Percentiles rank a stretch among this genome's conserved stretches.
These are phyloP conservation scores for Venturia nashicola DNA, from an alignment of 2,329 filamentous ascomycete species.

Conservation along the genomic window DNA sequence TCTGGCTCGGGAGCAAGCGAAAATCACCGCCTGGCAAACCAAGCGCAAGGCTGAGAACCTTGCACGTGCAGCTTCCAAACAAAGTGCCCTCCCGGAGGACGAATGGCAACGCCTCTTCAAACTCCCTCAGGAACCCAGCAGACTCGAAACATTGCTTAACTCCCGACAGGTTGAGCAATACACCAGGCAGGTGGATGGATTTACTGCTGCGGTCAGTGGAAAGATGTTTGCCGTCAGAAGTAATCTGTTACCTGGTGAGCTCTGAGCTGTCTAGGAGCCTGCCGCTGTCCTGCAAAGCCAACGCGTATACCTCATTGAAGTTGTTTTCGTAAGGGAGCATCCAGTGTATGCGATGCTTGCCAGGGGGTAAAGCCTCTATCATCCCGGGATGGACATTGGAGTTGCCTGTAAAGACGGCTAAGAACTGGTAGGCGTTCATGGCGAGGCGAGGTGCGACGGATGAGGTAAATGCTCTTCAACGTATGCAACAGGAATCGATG, in stretches of 20 bases:
- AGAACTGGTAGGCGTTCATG: background rate
- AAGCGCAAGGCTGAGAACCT: conserved; percentile 97
- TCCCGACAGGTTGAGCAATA: conserved; percentile 96
- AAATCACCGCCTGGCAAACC: conserved; percentile 91
- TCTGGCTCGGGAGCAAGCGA: conserved; percentile 83
- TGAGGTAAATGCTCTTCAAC: background rate
- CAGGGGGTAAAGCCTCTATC: background rate
- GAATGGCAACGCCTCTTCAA: conserved; percentile 99
- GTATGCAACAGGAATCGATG: background rate
- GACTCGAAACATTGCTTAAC: conserved; percentile 88
- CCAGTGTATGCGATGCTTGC: background rate
- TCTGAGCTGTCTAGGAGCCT: background rate
- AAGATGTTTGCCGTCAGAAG: conserved; percentile 97
- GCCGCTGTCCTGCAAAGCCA: background rate
- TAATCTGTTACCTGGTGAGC: conserved; percentile 44
- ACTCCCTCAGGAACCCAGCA: conserved; percentile 85
- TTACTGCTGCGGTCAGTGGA: conserved; percentile 77
- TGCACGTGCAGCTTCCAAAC: conserved; percentile 72
- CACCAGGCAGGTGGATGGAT: conserved; percentile 90
- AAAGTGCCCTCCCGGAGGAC: conserved; percentile 79
- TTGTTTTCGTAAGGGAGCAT: background rate
- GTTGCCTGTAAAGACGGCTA: background rate
- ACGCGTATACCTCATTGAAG: background rate
- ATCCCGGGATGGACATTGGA: background rate
- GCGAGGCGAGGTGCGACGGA: background rate